Conservation (phyloP, 129 eudicot species). For the Tagetes erecta region DNA sequence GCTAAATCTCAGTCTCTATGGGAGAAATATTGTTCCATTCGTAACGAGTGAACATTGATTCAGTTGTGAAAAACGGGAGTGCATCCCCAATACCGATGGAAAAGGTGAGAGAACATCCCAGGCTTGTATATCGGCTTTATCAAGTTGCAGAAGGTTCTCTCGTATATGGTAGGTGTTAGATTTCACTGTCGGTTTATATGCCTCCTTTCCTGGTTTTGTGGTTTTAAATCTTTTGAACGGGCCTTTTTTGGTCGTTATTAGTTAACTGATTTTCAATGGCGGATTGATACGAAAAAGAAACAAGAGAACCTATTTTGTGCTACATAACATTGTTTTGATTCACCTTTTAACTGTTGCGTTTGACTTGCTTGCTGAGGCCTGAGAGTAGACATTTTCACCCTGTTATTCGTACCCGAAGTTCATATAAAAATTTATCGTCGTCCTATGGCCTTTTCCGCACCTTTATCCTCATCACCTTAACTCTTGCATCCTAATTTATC, state of each 20-base stretch:
- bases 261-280: constrained; percentile 10
- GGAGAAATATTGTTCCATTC: constrained; percentile 84
- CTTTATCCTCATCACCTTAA: not conserved
- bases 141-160: constrained; percentile 12
- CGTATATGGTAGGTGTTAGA: constrained; percentile 25
- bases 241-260: constrained; percentile 10
- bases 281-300: constrained; percentile 13
- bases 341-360: not conserved
- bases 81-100: not conserved
- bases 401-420: not conserved
- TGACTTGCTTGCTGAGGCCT: not conserved
- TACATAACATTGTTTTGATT: constrained; percentile 10
- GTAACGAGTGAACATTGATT: constrained; percentile 47
- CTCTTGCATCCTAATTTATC: not conserved
- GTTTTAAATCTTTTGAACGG: not conserved
- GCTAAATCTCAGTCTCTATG: constrained; percentile 57
- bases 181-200: not conserved
- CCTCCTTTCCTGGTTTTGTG: constrained; percentile 6
- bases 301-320: constrained; percentile 21
- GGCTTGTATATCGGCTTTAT: not conserved
- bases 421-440: not conserved
- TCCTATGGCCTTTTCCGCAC: not conserved
- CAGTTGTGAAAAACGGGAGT: not conserved
- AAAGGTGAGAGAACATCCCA: not conserved
- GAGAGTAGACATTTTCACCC: not conserved